These are phyloP conservation scores for Geotrichum klebahnii DNA, from an alignment of 1,139 yeast species.

Conservation along the genomic window DNA sequence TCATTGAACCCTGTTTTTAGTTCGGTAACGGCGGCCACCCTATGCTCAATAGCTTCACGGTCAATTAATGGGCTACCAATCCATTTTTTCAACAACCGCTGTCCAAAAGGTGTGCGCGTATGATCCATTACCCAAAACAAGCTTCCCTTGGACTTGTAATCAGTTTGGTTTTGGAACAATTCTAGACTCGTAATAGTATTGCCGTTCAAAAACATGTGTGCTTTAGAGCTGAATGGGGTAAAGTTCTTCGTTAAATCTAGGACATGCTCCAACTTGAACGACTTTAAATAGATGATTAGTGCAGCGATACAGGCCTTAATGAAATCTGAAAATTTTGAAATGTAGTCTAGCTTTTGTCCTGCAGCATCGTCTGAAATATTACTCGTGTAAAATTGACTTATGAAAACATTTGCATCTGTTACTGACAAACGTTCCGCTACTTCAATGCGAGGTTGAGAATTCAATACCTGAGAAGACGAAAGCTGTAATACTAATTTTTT, in stretches of 20 bases:
- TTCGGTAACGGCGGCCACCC: slow-evolving; percentile 64
- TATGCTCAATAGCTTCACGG: slow-evolving; percentile 49
- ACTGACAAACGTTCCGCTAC: slow-evolving; percentile 14
- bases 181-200: slow-evolving; percentile 69
- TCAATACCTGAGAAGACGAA: slow-evolving; percentile 14
- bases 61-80: slow-evolving; percentile 63
- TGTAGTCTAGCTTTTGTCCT: slow-evolving; percentile 13
- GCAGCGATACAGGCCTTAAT: slow-evolving; percentile 48
- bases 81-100: slow-evolving; percentile 66
- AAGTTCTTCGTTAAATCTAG: slow-evolving; percentile 53
- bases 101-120: slow-evolving; percentile 75
- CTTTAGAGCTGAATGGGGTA: slow-evolving; percentile 48
- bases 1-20: slow-evolving; percentile 39
- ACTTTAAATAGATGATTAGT: slow-evolving; percentile 52
- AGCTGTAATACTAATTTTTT: slow-evolving; percentile 30
- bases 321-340: slow-evolving; percentile 20
- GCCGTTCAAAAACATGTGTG: slow-evolving; percentile 64
- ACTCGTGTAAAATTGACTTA: slow-evolving; percentile 24
- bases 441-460: slow-evolving; percentile 18
- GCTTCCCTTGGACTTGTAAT: slow-evolving; percentile 58
- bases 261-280: slow-evolving; percentile 57
- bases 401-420: slow-evolving; percentile 6
- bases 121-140: slow-evolving; percentile 75
- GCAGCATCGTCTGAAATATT: slow-evolving; percentile 12
- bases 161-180: slow-evolving; percentile 62